phyloP scores from a whole-genome alignment of 768 basidiomycete species.

The Dioszegia crocea region DNA sequence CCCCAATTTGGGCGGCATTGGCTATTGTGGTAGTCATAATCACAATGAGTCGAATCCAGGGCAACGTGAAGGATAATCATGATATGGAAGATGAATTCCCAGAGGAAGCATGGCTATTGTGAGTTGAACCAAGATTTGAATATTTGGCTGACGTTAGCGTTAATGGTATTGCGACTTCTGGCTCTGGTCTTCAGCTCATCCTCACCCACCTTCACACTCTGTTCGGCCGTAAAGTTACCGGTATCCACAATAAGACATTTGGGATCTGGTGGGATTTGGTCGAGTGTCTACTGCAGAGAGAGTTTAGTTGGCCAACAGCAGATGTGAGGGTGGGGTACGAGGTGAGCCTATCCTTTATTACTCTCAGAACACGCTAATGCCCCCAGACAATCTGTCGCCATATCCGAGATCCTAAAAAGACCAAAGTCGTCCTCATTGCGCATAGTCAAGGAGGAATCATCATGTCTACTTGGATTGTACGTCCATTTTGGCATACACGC shows the following conservation, averaged over 20 bases:
- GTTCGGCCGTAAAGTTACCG: conserved; percentile 32
- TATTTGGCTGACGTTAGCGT: conserved; percentile 15
- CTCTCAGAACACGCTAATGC: conserved; percentile 7
- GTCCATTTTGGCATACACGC: not conserved
- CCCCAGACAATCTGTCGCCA: conserved; percentile 5
- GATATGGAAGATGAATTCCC: conserved; percentile 6
- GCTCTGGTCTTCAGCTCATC: conserved; percentile 26
- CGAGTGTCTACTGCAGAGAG: conserved; percentile 39
- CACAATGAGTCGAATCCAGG: conserved; percentile 7
- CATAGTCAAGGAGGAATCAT: conserved; percentile 45
- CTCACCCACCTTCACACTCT: conserved; percentile 17
- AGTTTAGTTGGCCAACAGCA: conserved; percentile 21
- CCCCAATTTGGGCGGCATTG: not conserved
- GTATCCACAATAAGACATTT: conserved; percentile 32
- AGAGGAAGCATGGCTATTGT: conserved; percentile 32
- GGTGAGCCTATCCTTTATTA: conserved; percentile 11
- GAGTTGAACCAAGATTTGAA: conserved; percentile 9
- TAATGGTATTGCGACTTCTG: conserved; percentile 32
- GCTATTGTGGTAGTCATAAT: not conserved
- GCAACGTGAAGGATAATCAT: not conserved
- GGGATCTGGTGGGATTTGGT: conserved; percentile 42
- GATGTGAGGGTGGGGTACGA: conserved; percentile 24
- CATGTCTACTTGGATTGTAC: conserved; percentile 25
- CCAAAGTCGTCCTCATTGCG: conserved; percentile 35
- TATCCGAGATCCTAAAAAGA: conserved; percentile 20